These are phyloP conservation scores for Pseudogymnoascus sp. DNA, from an alignment of 2,329 filamentous ascomycete species.

Conservation along the genomic window DNA sequence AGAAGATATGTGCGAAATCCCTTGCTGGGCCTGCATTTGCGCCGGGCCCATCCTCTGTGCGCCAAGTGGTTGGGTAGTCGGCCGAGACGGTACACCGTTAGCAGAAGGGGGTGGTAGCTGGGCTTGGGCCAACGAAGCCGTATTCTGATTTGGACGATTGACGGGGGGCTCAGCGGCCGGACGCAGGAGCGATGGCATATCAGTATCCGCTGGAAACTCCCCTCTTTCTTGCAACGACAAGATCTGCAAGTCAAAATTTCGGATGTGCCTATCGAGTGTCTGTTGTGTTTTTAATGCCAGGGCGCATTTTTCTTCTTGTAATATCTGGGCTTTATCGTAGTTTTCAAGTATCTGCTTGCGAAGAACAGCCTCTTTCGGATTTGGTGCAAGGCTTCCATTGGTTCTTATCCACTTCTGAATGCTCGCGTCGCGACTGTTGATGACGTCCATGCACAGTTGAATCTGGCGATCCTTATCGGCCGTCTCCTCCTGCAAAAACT, in stretches of 20 bases:
- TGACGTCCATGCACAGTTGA: slow-evolving; percentile 57
- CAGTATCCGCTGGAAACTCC: slow-evolving; percentile 43
- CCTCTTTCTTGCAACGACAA: slow-evolving; percentile 52
- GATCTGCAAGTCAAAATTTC: slow-evolving; percentile 53
- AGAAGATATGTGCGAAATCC: slow-evolving; percentile 22
- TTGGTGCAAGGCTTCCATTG: slow-evolving; percentile 63
- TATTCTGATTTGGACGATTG: slow-evolving; percentile 16
- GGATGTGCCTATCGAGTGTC: slow-evolving; percentile 54
- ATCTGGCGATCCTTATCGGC: slow-evolving; percentile 69
- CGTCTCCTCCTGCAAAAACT: slow-evolving; percentile 77
- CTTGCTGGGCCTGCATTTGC: slow-evolving; percentile 19
- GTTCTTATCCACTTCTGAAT: slow-evolving; percentile 76
- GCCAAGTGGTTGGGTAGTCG: slow-evolving; percentile 18
- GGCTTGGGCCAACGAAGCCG: slow-evolving; percentile 18
- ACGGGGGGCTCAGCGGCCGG: slow-evolving; percentile 39
- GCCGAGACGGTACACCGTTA: slow-evolving; percentile 18
- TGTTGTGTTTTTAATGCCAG: slow-evolving; percentile 56
- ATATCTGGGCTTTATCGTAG: slow-evolving; percentile 58
- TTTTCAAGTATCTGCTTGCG: slow-evolving; percentile 58
- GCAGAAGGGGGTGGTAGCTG: slow-evolving; percentile 20
- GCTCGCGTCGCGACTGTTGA: slow-evolving; percentile 62
- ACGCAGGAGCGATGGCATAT: slow-evolving; percentile 54
- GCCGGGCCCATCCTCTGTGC: slow-evolving; percentile 13
- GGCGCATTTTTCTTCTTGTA: slow-evolving; percentile 67
- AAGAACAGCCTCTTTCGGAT: slow-evolving; percentile 66